Evolutionary conservation across 257 asterid species (phyloP).

Genomic region (Thymus mandschuricus): DNA sequence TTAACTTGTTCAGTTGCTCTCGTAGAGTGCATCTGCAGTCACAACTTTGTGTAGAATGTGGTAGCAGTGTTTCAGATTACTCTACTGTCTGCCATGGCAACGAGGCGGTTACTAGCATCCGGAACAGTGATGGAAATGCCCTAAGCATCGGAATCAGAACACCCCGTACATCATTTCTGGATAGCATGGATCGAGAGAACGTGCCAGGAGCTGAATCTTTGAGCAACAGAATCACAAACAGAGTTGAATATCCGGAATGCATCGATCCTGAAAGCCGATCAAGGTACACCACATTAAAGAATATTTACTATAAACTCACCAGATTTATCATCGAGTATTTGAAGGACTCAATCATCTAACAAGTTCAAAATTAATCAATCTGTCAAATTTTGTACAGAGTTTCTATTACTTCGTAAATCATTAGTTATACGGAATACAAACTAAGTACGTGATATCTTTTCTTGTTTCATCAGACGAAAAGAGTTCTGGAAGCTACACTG

Average conservation of each 20-base stretch:
- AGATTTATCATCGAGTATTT: too few relatives aligned
- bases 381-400: too few relatives aligned
- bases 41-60: conserved; percentile 46
- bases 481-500: conserved; percentile 28
- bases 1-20: conserved; percentile 65
- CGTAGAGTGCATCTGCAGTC: conserved; percentile 53
- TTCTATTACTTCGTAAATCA: too few relatives aligned
- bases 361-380: too few relatives aligned
- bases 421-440: too few relatives aligned
- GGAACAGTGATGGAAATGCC: conserved; percentile 35
- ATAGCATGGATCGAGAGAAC: conserved; percentile 20
- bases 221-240: neutral
- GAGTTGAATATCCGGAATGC: neutral
- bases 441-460: neutral
- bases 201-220: neutral
- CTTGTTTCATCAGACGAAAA: conserved; percentile 13
- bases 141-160: conserved; percentile 28
- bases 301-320: neutral
- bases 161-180: conserved; percentile 17
- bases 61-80: conserved; percentile 49
- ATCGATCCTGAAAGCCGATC: conserved; percentile 22
- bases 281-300: conserved; percentile 20
- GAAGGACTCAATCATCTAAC: too few relatives aligned
- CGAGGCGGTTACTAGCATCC: conserved; percentile 28
- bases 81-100: conserved; percentile 55